Percentiles rank a stretch among this genome's conserved stretches.
phyloP scores from a whole-genome alignment of 495 filamentous ascomycete species.

The Aspergillus kassunensis region DNA sequence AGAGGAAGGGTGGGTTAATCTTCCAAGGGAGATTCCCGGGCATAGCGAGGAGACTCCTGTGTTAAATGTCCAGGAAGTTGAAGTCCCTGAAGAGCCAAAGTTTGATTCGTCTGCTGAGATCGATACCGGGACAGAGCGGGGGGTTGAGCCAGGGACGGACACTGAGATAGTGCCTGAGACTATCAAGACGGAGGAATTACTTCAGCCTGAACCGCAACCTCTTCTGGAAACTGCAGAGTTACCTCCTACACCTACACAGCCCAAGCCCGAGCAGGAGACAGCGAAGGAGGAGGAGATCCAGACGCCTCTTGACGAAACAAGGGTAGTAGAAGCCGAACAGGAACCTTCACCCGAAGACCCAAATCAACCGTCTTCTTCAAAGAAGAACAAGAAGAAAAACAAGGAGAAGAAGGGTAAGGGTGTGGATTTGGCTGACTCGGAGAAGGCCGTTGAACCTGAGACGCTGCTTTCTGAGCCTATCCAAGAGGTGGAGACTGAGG shows the following conservation, averaged over 20 bases:
- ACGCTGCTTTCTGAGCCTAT: constrained; percentile 4
- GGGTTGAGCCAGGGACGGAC: too few species aligned
- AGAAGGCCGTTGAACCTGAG: constrained; percentile 3
- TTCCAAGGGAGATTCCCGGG: background rate
- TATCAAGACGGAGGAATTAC: background rate
- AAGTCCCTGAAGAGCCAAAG: too few species aligned
- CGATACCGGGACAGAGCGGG: too few species aligned
- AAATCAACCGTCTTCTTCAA: constrained; percentile 18
- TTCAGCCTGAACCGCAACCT: background rate
- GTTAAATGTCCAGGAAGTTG: too few species aligned
- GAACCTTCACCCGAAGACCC: background rate
- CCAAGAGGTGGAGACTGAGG: background rate
- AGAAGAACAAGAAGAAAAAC: constrained; percentile 40
- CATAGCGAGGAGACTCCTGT: too few species aligned
- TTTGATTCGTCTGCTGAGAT: too few species aligned
- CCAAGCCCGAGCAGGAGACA: too few species aligned
- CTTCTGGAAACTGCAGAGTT: too few species aligned
- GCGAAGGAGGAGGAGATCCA: too few species aligned
- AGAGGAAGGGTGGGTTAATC: too few species aligned
- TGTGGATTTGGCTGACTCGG: constrained; percentile 15
- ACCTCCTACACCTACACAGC: too few species aligned
- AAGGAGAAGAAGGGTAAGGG: constrained; percentile 33
- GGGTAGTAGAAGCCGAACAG: background rate
- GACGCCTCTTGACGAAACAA: too few species aligned
- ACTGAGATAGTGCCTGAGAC: background rate